Conservation (phyloP, 345 rosid genomes). For the Carallia brachiata region DNA sequence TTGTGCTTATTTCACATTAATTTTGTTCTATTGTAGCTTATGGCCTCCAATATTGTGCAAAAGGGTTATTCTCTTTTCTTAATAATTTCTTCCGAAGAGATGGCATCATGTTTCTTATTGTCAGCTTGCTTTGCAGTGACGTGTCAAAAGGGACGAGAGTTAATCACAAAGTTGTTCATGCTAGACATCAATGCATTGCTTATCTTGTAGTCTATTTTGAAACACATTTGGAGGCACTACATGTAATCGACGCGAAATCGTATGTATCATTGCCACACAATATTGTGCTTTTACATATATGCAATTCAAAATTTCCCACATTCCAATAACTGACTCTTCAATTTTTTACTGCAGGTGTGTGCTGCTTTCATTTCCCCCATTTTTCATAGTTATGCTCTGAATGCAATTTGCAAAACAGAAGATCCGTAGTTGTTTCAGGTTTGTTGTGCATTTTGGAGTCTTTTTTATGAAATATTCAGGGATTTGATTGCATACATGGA, state of each 20-base stretch:
- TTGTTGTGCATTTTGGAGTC: constrained; percentile 10
- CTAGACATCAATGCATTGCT: too few species aligned
- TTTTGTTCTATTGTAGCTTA: too few species aligned
- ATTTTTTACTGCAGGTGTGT: constrained; percentile 53
- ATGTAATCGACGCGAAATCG: constrained; percentile 71
- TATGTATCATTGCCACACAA: constrained; percentile 49
- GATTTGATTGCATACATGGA: constrained; percentile 16
- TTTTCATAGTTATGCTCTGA: constrained; percentile 60
- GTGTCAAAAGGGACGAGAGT: too few species aligned
- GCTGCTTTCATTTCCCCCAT: constrained; percentile 65
- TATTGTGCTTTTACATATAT: background rate
- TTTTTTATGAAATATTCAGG: constrained; percentile 12
- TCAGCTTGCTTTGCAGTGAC: too few species aligned
- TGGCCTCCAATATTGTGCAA: too few species aligned
- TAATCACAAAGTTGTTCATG: too few species aligned
- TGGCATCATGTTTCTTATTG: too few species aligned
- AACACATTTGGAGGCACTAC: constrained; percentile 82
- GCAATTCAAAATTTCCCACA: constrained; percentile 1
- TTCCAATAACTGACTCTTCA: constrained; percentile 1
- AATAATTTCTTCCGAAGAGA: too few species aligned
- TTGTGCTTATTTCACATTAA: constrained; percentile 36
- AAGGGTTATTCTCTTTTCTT: too few species aligned
- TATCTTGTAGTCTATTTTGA: too few species aligned
- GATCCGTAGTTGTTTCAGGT: constrained; percentile 82
- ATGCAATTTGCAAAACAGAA: constrained; percentile 87